Conservation (phyloP, 305 asterid species). For the Rubia tinctorum region DNA sequence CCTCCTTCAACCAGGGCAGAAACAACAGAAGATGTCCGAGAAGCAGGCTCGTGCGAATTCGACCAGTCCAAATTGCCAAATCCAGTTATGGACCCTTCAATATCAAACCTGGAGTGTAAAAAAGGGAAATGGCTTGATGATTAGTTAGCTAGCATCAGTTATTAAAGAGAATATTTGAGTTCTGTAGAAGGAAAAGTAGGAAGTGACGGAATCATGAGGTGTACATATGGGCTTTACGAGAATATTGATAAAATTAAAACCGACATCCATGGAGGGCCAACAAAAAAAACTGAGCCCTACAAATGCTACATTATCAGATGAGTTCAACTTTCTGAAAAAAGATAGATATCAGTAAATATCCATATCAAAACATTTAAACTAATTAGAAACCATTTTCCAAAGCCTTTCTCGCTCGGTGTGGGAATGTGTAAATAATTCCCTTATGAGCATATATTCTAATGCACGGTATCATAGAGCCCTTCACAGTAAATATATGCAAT, state of each 20-base stretch:
- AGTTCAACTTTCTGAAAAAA: background rate
- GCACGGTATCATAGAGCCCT: background rate
- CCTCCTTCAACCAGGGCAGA: conserved; percentile 92
- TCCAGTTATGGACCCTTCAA: conserved; percentile 81
- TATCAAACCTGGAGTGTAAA: conserved; percentile 63
- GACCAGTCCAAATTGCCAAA: conserved; percentile 98
- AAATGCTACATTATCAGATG: background rate
- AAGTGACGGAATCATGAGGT: background rate
- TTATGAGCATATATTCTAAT: background rate
- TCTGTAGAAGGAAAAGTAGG: background rate
- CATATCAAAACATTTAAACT: background rate
- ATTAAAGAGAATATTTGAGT: background rate
- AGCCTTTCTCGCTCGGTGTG: background rate
- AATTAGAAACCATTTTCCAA: background rate
- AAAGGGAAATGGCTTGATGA: background rate
- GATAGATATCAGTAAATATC: background rate
- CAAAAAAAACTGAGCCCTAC: background rate
- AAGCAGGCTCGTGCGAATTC: conserved; percentile 73
- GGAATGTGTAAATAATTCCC: background rate
- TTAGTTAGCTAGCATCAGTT: background rate
- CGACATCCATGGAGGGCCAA: background rate
- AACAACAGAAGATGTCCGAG: conserved; percentile 67
- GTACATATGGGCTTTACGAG: background rate
- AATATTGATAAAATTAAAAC: conserved; percentile 2
- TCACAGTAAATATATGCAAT: background rate